phyloP scores from a whole-genome alignment of 345 rosid genomes.

The Jatropha curcas region DNA sequence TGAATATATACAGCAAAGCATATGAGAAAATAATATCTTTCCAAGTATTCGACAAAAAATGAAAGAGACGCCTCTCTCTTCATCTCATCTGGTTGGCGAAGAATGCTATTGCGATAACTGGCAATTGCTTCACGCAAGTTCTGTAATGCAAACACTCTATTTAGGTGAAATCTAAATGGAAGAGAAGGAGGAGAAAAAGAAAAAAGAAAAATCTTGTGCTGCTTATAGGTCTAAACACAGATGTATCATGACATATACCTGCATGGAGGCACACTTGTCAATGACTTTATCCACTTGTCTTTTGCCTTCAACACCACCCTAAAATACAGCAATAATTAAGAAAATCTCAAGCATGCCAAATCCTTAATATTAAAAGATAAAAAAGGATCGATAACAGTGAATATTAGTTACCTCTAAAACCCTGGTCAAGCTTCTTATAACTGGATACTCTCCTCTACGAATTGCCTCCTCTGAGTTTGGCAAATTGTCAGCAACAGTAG shows the following conservation, averaged over 20 bases:
- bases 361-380: background rate
- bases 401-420: constrained; percentile 75
- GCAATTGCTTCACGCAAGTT: constrained; percentile 96
- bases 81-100: constrained; percentile 96
- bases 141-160: constrained; percentile 47
- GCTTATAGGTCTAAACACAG: constrained; percentile 7
- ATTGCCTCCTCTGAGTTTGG: constrained; percentile 91
- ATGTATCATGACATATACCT: constrained; percentile 50
- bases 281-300: constrained; percentile 95
- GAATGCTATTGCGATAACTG: constrained; percentile 82
- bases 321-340: constrained; percentile 26
- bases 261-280: constrained; percentile 98
- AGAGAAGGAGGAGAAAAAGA: too few relatives aligned
- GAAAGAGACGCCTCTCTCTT: constrained; percentile 95
- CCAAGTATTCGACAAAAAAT: constrained; percentile 93
- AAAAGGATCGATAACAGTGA: constrained; percentile 10
- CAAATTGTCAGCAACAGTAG: constrained; percentile 55
- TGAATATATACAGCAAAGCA: constrained; percentile 96
- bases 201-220: constrained; percentile 8
- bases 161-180: constrained; percentile 16
- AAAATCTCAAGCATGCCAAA: constrained; percentile 23
- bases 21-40: constrained; percentile 96
- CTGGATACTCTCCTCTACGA: constrained; percentile 91
- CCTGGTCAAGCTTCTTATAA: constrained; percentile 89
- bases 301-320: constrained; percentile 99